A percentile compares a stretch with the other conserved stretches of the same genome.
Evolutionary conservation across 495 filamentous ascomycete species (phyloP).

Genomic region (Delitschia confertaspora): DNA sequence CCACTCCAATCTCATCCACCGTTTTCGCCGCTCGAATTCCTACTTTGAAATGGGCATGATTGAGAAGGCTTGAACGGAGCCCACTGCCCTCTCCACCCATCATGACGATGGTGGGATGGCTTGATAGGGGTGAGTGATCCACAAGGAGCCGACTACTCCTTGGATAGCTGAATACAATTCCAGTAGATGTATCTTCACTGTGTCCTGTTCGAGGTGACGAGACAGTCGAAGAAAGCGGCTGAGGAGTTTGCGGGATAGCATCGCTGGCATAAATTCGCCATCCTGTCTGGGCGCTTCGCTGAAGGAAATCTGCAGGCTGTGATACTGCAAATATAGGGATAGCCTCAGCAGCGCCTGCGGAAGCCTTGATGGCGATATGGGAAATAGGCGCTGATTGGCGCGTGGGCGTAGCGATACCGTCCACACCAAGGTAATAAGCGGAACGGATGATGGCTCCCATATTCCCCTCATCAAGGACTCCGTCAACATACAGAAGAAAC

Average conservation of each 20-base stretch:
- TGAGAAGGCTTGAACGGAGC: conserved; percentile 50
- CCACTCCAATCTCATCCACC: conserved; percentile 43
- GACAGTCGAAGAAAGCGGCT: neutral
- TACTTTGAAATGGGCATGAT: conserved; percentile 52
- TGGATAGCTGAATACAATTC: conserved; percentile 12
- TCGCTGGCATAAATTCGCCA: conserved; percentile 68
- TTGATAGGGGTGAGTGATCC: conserved; percentile 40
- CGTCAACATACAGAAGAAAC: conserved; percentile 70
- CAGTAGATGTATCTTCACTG: neutral
- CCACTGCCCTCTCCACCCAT: conserved; percentile 79
- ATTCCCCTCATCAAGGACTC: conserved; percentile 83
- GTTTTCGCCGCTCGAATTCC: conserved; percentile 43
- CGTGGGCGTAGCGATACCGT: conserved; percentile 43
- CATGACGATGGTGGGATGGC: conserved; percentile 64
- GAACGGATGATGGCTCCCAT: conserved; percentile 80
- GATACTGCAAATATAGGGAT: conserved; percentile 59
- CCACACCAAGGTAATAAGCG: conserved; percentile 75
- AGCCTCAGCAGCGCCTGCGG: conserved; percentile 74
- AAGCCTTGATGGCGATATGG: conserved; percentile 72
- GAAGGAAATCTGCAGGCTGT: conserved; percentile 60
- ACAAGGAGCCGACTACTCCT: conserved; percentile 4
- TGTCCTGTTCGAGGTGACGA: neutral
- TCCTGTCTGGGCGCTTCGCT: conserved; percentile 54
- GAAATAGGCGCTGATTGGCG: conserved; percentile 57
- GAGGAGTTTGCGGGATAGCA: conserved; percentile 4